A percentile compares a stretch with the other conserved stretches of the same genome.
Conservation (phyloP, 306 rosid species). For the Arachis hypogaea region DNA sequence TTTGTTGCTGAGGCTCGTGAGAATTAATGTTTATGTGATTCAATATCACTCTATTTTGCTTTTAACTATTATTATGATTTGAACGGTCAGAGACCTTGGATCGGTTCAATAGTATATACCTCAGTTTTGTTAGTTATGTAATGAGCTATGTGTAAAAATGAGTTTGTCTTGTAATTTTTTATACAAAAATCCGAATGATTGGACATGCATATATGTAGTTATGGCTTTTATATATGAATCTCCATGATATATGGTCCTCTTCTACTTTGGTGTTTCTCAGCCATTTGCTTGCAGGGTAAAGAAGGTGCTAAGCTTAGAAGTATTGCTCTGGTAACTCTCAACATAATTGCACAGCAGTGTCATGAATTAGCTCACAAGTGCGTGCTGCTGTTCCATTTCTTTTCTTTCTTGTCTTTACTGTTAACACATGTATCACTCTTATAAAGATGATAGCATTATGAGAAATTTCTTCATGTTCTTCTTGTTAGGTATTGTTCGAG, state of each 20-base stretch:
- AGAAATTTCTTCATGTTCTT: neutral
- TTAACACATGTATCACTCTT: conserved; percentile 13
- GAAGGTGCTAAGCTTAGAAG: conserved; percentile 40
- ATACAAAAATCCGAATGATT: too few relatives aligned
- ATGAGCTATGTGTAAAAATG: neutral
- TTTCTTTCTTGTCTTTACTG: conserved; percentile 18
- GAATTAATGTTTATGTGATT: neutral
- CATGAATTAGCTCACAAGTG: conserved; percentile 40
- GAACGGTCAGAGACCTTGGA: neutral
- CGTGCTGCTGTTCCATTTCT: neutral
- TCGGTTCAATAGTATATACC: neutral
- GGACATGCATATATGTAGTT: neutral
- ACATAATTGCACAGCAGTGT: conserved; percentile 43
- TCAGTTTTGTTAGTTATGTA: neutral
- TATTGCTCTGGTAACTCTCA: conserved; percentile 42
- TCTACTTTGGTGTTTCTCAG: conserved; percentile 31
- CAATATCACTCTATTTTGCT: neutral
- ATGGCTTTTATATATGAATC: neutral
- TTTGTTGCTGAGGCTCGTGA: neutral
- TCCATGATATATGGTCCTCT: conserved; percentile 9
- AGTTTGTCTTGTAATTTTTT: too few relatives aligned
- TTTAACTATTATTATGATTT: neutral
- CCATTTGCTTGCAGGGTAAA: conserved; percentile 41
- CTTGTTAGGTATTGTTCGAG: conserved; percentile 37
- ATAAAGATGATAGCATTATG: neutral